These are phyloP conservation scores for Pseudozyma flocculosa DNA, from an alignment of 1,284 basidiomycete genomes.

Conservation along the genomic window DNA sequence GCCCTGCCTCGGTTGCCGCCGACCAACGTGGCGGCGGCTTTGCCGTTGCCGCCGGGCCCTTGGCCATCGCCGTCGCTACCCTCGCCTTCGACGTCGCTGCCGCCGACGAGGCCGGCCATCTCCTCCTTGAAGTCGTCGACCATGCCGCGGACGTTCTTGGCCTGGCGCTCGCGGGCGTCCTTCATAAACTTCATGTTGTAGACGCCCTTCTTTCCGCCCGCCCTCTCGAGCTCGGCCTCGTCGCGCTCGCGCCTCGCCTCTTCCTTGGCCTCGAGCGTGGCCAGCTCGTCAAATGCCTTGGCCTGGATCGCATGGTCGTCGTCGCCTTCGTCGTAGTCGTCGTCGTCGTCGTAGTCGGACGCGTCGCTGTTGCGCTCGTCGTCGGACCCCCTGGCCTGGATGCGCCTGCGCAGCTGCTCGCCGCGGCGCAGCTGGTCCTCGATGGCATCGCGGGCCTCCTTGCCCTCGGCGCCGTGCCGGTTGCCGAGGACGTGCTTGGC, in stretches of 20 bases:
- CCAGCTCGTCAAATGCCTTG: slow-evolving; percentile 46
- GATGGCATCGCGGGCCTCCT: slow-evolving; percentile 46
- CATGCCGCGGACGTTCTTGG: slow-evolving; percentile 26
- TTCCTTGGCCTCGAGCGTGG: slow-evolving; percentile 28
- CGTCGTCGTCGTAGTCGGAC: slow-evolving; percentile 21
- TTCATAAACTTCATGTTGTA: slow-evolving; percentile 58
- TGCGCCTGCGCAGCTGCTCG: slow-evolving; percentile 34
- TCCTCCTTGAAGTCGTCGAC: slow-evolving; percentile 42
- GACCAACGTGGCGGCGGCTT: slow-evolving; percentile 13
- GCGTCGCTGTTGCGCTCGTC: slow-evolving; percentile 21
- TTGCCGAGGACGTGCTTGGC: slow-evolving; percentile 35
- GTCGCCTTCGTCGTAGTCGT: slow-evolving; percentile 9
- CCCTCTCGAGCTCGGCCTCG: slow-evolving; percentile 27
- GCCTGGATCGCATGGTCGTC: slow-evolving; percentile 1
- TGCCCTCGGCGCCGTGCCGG: slow-evolving; percentile 29
- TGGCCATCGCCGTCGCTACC: slow-evolving; percentile 13
- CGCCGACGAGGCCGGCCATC: slow-evolving; percentile 17
- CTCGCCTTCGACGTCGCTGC: slow-evolving; percentile 15
- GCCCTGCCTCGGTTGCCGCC: slow-evolving; percentile 40
- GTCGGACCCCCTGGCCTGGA: slow-evolving; percentile 35
- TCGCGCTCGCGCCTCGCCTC: slow-evolving; percentile 16
- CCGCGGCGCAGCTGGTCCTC: slow-evolving; percentile 46
- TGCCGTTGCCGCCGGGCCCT: slow-evolving; percentile 4
- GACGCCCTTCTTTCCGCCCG: slow-evolving; percentile 45
- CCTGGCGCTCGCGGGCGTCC: slow-evolving; percentile 50